phyloP scores from a whole-genome alignment of 2,329 filamentous ascomycete species.

The Claviceps sorghi region DNA sequence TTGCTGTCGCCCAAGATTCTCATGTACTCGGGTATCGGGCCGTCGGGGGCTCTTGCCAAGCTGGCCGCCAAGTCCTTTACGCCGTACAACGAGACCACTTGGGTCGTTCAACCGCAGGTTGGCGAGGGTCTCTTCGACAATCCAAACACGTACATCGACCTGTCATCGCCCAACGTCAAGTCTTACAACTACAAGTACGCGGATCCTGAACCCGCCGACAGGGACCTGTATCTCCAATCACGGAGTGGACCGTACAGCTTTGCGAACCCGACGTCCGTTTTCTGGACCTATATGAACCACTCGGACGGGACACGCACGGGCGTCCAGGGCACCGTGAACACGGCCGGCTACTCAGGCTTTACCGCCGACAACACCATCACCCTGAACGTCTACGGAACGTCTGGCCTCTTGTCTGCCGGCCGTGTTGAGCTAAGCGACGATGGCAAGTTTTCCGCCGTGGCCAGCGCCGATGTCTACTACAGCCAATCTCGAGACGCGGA shows the following conservation, averaged over 20 bases:
- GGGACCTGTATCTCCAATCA: slow-evolving; percentile 29
- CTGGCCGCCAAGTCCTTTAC: slow-evolving; percentile 10
- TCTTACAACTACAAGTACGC: slow-evolving; percentile 34
- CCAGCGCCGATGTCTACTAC: slow-evolving; percentile 30
- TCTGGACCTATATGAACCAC: slow-evolving; percentile 34
- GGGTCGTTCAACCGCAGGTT: slow-evolving; percentile 35
- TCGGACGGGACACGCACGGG: slow-evolving; percentile 26
- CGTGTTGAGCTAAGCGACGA: slow-evolving; percentile 27
- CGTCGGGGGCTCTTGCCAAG: slow-evolving; percentile 17
- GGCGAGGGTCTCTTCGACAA: slow-evolving; percentile 40
- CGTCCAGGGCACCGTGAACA: slow-evolving; percentile 39
- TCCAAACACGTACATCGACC: slow-evolving; percentile 38
- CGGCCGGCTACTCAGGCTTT: slow-evolving; percentile 27
- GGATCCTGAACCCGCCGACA: slow-evolving; percentile 25
- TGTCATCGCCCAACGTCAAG: slow-evolving; percentile 25
- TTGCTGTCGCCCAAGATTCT: slow-evolving; percentile 26
- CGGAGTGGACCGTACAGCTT: slow-evolving; percentile 38
- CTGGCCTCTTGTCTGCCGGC: slow-evolving; percentile 34
- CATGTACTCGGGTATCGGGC: slow-evolving; percentile 30
- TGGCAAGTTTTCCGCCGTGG: slow-evolving; percentile 26
- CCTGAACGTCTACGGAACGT: slow-evolving; percentile 42
- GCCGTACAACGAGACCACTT: slow-evolving; percentile 18
- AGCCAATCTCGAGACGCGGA: slow-evolving; percentile 30
- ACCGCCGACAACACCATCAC: slow-evolving; percentile 32
- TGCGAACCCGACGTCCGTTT: slow-evolving; percentile 36